Evolutionary conservation across 1,139 yeast species (phyloP).

Genomic region (Meyerozyma elateridarum): DNA sequence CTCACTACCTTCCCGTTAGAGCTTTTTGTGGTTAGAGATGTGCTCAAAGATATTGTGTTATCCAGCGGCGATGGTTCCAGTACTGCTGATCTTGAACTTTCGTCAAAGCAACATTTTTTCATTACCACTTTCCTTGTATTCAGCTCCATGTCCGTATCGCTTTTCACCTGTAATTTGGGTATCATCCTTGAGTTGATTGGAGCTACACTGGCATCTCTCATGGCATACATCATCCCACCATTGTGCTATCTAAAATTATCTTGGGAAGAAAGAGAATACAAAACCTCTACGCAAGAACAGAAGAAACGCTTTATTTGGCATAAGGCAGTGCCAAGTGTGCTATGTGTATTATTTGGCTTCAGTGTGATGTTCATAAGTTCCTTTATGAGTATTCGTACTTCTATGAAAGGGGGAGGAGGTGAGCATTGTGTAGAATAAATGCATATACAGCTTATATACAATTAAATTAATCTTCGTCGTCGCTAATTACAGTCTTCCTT

Average conservation of each 20-base stretch:
- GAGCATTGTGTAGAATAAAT: conserved; percentile 30
- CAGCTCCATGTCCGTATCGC: conserved; percentile 68
- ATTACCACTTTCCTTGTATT: conserved; percentile 66
- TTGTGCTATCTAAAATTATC: conserved; percentile 70
- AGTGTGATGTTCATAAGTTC: conserved; percentile 77
- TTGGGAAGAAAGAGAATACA: conserved; percentile 40
- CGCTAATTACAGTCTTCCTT: conserved; percentile 17
- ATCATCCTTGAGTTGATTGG: conserved; percentile 86
- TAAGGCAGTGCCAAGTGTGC: conserved; percentile 48
- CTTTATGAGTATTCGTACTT: conserved; percentile 57
- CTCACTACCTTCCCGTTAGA: conserved; percentile 90
- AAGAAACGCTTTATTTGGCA: conserved; percentile 24
- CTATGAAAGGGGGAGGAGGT: conserved; percentile 30
- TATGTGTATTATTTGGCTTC: conserved; percentile 68
- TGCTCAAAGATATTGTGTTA: conserved; percentile 58
- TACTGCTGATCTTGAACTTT: conserved; percentile 38
- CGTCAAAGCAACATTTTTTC: conserved; percentile 50
- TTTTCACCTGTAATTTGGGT: conserved; percentile 84
- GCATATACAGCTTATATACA: conserved; percentile 2
- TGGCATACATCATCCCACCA: conserved; percentile 93
- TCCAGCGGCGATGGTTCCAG: conserved; percentile 16
- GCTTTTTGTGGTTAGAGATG: conserved; percentile 85
- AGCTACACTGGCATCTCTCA: conserved; percentile 84
- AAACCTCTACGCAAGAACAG: conserved; percentile 27
- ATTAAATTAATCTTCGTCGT: conserved; percentile 18